Conservation (phyloP, 2,329 filamentous ascomycete species). For the Chrysosporium keratinophilum region DNA sequence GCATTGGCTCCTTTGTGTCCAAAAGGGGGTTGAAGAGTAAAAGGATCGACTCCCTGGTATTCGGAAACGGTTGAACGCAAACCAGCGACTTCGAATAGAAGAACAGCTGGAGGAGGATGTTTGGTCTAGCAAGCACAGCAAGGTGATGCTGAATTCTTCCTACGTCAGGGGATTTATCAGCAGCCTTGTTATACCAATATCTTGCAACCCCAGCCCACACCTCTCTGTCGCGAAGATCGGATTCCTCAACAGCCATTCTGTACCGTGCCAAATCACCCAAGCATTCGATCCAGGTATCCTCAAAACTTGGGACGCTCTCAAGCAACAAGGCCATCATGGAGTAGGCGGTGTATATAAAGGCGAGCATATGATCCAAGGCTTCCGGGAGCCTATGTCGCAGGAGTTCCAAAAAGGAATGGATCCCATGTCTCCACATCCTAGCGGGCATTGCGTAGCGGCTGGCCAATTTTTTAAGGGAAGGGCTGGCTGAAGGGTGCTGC, state of each 20-base stretch:
- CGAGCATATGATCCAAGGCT: constrained; percentile 78
- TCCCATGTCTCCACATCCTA: constrained; percentile 87
- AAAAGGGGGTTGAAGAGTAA: constrained; percentile 46
- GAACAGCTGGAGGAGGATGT: constrained; percentile 48
- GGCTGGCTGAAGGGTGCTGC: constrained; percentile 70
- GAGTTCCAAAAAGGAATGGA: constrained; percentile 73
- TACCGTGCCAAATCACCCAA: constrained; percentile 78
- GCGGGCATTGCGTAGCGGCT: constrained; percentile 84
- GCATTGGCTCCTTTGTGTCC: background rate
- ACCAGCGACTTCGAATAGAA: constrained; percentile 50
- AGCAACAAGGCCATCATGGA: constrained; percentile 79
- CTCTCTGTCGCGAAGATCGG: constrained; percentile 62
- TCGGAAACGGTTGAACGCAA: constrained; percentile 45
- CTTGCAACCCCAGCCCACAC: constrained; percentile 70
- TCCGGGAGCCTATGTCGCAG: constrained; percentile 62
- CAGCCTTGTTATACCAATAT: constrained; percentile 76
- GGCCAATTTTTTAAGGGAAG: constrained; percentile 56
- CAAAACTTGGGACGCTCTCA: constrained; percentile 72
- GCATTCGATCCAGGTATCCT: constrained; percentile 89
- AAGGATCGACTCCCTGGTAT: constrained; percentile 47
- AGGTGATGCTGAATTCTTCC: constrained; percentile 82
- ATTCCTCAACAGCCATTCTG: constrained; percentile 83
- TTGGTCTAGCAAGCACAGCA: constrained; percentile 54
- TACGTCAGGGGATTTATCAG: constrained; percentile 61
- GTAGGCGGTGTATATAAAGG: constrained; percentile 81